These are phyloP conservation scores for Aspergillus proliferans DNA, from an alignment of 2,329 filamentous ascomycete genomes.

Conservation along the genomic window DNA sequence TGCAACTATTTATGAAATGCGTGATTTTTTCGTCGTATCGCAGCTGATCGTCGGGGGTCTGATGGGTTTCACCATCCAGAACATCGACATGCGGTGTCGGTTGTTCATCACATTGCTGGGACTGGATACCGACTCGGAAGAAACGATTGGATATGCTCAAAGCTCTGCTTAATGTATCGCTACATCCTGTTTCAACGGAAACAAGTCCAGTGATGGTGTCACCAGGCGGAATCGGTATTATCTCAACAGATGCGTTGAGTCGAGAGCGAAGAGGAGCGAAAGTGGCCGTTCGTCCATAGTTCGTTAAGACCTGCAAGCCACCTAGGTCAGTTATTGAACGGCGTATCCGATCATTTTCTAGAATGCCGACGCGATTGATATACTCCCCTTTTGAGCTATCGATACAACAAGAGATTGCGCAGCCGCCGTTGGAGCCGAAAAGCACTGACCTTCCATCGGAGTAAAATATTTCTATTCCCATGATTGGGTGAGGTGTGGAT, in stretches of 20 bases:
- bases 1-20: not conserved
- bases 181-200: constrained; percentile 1
- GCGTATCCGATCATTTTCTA: constrained; percentile 1
- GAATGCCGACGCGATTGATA: constrained; percentile 2
- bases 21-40: constrained; percentile 6
- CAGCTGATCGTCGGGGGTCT: constrained; percentile 3
- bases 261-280: constrained; percentile 4
- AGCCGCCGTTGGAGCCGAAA: constrained; percentile 3
- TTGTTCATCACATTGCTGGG: constrained; percentile 1
- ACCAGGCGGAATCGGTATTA: not conserved
- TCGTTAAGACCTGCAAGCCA: constrained; percentile 6
- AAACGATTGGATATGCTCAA: too few relatives aligned
- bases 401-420: constrained; percentile 4
- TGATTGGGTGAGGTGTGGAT: not conserved
- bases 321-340: not conserved
- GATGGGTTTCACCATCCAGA: constrained; percentile 2
- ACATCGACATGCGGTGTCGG: not conserved
- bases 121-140: constrained; percentile 1
- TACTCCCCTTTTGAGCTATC: constrained; percentile 4
- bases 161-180: not conserved
- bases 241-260: not conserved
- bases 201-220: constrained; percentile 5
- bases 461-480: constrained; percentile 4
- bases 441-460: constrained; percentile 1
- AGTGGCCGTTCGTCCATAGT: constrained; percentile 4